These are phyloP conservation scores for Prillingera fragicola DNA, from an alignment of 1,284 basidiomycete genomes.

Conservation along the genomic window DNA sequence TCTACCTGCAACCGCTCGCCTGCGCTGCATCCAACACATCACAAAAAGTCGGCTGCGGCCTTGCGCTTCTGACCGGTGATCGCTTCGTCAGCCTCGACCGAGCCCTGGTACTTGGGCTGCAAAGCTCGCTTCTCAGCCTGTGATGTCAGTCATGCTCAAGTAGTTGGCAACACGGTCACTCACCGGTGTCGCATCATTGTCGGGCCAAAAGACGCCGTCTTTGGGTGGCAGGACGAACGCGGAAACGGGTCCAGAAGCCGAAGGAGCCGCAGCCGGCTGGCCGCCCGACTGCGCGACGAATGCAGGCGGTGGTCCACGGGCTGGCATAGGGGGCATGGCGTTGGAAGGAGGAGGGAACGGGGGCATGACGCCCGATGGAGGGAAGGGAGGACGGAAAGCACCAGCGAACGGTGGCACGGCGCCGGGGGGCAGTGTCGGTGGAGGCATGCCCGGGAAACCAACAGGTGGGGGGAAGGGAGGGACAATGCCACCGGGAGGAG, in stretches of 20 bases:
- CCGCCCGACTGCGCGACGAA: constrained; percentile 16
- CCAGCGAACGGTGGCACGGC: constrained; percentile 23
- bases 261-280: constrained; percentile 5
- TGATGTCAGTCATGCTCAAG: no score
- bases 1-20: no score
- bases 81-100: constrained; percentile 36
- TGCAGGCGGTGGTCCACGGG: constrained; percentile 27
- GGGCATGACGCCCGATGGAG: constrained; percentile 22
- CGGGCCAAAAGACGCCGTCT: constrained; percentile 49
- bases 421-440: constrained; percentile 39
- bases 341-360: constrained; percentile 29
- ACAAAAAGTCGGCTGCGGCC: constrained; percentile 49
- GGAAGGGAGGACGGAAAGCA: constrained; percentile 33
- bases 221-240: constrained; percentile 35
- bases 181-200: constrained; percentile 39
- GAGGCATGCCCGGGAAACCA: constrained; percentile 28
- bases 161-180: no score
- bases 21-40: no score
- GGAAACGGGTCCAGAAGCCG: constrained; percentile 1
- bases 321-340: constrained; percentile 21
- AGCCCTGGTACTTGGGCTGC: constrained; percentile 65
- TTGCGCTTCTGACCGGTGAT: constrained; percentile 40
- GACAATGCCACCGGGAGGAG: constrained; percentile 26
- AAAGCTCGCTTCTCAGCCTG: constrained; percentile 70
- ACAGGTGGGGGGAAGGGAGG: constrained; percentile 43